Percentiles rank a stretch among this genome's conserved stretches.
These are phyloP conservation scores for Hygrocybe coccinea DNA, from an alignment of 768 basidiomycete species.

Conservation along the genomic window DNA sequence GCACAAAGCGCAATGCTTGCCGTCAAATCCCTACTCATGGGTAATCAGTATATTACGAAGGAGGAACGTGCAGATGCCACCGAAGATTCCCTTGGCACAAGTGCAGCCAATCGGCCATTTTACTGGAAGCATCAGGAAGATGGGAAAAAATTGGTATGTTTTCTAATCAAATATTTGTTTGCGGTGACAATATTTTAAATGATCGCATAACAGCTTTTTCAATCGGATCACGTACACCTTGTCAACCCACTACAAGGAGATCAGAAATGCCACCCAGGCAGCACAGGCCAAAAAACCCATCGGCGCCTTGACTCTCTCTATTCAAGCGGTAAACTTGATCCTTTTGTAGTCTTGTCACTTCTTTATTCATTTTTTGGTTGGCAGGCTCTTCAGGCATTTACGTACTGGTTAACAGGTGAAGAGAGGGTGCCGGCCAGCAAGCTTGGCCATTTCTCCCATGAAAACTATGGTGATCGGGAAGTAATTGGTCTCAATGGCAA, in stretches of 20 bases:
- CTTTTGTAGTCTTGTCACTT: not conserved
- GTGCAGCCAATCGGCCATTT: too few species aligned
- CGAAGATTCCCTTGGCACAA: not conserved
- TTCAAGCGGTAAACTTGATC: not conserved
- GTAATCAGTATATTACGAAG: too few species aligned
- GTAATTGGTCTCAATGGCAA: not conserved
- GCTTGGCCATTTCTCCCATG: conserved; percentile 1
- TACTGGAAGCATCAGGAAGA: too few species aligned
- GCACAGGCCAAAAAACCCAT: not conserved
- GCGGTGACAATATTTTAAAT: not conserved
- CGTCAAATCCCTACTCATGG: too few species aligned
- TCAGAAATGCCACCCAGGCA: not conserved
- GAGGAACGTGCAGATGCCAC: not conserved
- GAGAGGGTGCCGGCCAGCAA: not conserved
- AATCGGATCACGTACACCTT: not conserved
- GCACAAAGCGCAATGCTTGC: too few species aligned
- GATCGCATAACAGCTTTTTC: not conserved
- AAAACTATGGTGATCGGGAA: not conserved
- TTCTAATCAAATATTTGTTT: not conserved
- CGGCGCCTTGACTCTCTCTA: not conserved
- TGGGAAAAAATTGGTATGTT: not conserved
- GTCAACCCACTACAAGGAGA: conserved; percentile 1
- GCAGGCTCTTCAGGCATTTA: not conserved
- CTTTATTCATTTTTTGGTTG: not conserved
- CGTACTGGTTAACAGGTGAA: not conserved